A percentile compares a stretch with the other conserved stretches of the same genome.
Conservation (phyloP, 2,329 filamentous ascomycete genomes). For the Trichoderma hamatum region DNA sequence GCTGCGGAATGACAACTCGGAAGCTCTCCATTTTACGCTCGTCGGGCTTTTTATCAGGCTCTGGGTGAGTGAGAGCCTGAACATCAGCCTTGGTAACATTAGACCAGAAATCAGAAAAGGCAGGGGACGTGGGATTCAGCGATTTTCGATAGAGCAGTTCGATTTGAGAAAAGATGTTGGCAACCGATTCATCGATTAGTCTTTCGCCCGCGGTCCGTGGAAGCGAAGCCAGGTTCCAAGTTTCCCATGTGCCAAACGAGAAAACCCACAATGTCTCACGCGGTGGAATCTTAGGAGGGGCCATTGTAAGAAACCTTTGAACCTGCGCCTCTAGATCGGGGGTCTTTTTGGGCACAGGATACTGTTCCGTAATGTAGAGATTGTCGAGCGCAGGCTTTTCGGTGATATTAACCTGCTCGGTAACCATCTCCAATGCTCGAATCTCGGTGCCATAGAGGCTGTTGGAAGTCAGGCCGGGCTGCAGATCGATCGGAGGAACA, state of each 20-base stretch:
- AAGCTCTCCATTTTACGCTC: slow-evolving; percentile 47
- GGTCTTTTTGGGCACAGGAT: slow-evolving; percentile 44
- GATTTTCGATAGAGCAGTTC: slow-evolving; percentile 52
- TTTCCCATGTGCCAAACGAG: slow-evolving; percentile 57
- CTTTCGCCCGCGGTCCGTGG: slow-evolving; percentile 45
- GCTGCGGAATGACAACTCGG: slow-evolving; percentile 53
- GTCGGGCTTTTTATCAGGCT: slow-evolving; percentile 33
- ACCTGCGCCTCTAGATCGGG: slow-evolving; percentile 52
- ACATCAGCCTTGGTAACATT: slow-evolving; percentile 36
- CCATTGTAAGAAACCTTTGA: slow-evolving; percentile 48
- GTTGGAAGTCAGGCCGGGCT: slow-evolving; percentile 56
- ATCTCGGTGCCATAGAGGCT: slow-evolving; percentile 51
- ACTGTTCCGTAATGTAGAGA: slow-evolving; percentile 47
- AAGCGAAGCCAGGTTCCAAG: slow-evolving; percentile 55
- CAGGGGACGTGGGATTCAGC: slow-evolving; percentile 46
- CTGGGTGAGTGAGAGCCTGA: slow-evolving; percentile 34
- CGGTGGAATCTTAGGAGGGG: slow-evolving; percentile 39
- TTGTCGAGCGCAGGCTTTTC: slow-evolving; percentile 48
- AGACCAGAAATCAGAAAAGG: slow-evolving; percentile 50
- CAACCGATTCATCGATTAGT: slow-evolving; percentile 43
- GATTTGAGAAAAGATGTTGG: slow-evolving; percentile 49
- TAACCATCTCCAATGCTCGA: slow-evolving; percentile 43
- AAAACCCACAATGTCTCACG: slow-evolving; percentile 58
- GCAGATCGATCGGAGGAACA: slow-evolving; percentile 49
- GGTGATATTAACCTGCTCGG: slow-evolving; percentile 38